Conservation (phyloP, 257 asterid genomes). For the Avicennia marina region DNA sequence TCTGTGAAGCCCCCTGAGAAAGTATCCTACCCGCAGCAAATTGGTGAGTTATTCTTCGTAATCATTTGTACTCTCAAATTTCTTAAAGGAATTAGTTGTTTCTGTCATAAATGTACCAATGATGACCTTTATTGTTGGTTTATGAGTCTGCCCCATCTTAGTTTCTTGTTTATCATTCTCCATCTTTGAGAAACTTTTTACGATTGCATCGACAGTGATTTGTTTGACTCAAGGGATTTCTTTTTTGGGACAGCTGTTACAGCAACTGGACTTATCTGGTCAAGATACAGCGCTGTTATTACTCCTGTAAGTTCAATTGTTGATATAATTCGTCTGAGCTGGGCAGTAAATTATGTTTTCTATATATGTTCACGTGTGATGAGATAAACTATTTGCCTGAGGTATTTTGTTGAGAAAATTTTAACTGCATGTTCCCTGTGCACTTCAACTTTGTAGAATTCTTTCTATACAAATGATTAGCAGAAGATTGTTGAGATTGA, state of each 20-base stretch:
- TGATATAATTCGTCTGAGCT: background rate
- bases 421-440: background rate
- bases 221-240: background rate
- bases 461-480: background rate
- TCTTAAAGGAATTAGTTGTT: background rate
- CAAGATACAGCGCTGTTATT: conserved; percentile 55
- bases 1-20: conserved; percentile 38
- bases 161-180: no score
- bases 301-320: conserved; percentile 43
- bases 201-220: no score
- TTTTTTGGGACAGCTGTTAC: conserved; percentile 39
- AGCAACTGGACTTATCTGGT: conserved; percentile 62
- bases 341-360: background rate
- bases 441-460: background rate
- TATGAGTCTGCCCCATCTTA: no score
- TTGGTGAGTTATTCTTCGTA: conserved; percentile 34
- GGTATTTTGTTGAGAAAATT: background rate
- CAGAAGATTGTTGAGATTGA: background rate
- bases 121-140: background rate
- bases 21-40: conserved; percentile 54
- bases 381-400: background rate
- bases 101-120: no score
- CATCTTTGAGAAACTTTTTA: no score
- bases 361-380: background rate
- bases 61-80: background rate